Percentiles rank a stretch among this genome's conserved stretches.
Conservation (phyloP, 1,284 basidiomycete species). For the Malassezia obtusa region DNA sequence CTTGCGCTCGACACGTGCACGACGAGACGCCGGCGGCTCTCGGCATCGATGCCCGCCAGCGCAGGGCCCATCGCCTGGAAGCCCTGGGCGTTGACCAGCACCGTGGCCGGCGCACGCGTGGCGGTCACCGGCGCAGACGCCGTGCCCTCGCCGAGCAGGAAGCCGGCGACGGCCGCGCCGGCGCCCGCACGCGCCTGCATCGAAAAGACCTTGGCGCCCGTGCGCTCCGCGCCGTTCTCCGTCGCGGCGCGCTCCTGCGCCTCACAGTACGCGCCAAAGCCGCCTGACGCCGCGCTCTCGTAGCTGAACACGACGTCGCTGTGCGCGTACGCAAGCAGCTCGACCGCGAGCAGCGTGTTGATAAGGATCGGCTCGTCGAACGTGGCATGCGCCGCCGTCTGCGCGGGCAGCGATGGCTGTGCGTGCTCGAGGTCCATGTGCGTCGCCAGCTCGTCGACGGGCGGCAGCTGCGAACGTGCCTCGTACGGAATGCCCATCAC, state of each 20-base stretch:
- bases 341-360: slow-evolving; percentile 36
- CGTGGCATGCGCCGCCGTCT: neutral
- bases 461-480: slow-evolving; percentile 1
- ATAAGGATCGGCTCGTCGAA: slow-evolving; percentile 3
- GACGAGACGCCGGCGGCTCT: slow-evolving; percentile 29
- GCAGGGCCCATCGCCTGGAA: slow-evolving; percentile 42
- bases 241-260: slow-evolving; percentile 23
- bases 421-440: slow-evolving; percentile 2
- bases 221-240: slow-evolving; percentile 19
- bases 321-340: slow-evolving; percentile 37
- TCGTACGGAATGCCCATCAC: slow-evolving; percentile 15
- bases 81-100: slow-evolving; percentile 41
- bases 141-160: slow-evolving; percentile 28
- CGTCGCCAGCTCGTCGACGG: slow-evolving; percentile 2
- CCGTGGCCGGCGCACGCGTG: slow-evolving; percentile 31
- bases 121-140: slow-evolving; percentile 21
- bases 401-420: neutral
- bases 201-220: slow-evolving; percentile 34
- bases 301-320: slow-evolving; percentile 44
- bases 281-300: slow-evolving; percentile 39
- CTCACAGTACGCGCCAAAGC: slow-evolving; percentile 40
- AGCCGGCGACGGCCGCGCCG: slow-evolving; percentile 41
- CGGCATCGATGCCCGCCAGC: slow-evolving; percentile 24
- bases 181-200: slow-evolving; percentile 58
- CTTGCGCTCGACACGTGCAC: slow-evolving; percentile 43